Percentiles rank a stretch among this genome's conserved stretches.
phyloP scores from a whole-genome alignment of 768 basidiomycete genomes.

The Sistotremastrum suecicum region DNA sequence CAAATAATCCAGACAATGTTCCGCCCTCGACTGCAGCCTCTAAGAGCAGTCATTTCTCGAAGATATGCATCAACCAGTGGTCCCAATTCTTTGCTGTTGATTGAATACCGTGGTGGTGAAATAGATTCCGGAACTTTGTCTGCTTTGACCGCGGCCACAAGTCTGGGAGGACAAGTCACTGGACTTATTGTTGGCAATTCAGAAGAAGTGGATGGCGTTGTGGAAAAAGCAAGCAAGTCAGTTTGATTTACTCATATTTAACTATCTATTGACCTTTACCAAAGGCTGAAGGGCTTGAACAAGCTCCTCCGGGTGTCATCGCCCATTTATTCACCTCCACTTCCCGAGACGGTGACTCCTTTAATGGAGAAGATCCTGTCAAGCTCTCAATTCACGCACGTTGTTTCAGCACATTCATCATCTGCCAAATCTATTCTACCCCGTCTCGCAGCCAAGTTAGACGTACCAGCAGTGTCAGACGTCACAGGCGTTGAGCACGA shows the following conservation, averaged over 20 bases:
- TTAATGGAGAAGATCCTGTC: slow-evolving; percentile 66
- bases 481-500: slow-evolving; percentile 74
- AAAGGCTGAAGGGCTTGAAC: slow-evolving; percentile 54
- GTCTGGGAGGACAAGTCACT: slow-evolving; percentile 77
- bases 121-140: slow-evolving; percentile 79
- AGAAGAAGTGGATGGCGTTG: slow-evolving; percentile 47
- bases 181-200: slow-evolving; percentile 59
- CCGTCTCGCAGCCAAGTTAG: slow-evolving; percentile 79
- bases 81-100: slow-evolving; percentile 72
- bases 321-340: slow-evolving; percentile 46
- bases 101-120: slow-evolving; percentile 74
- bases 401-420: slow-evolving; percentile 86
- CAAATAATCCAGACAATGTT: no score
- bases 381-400: slow-evolving; percentile 65
- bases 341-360: slow-evolving; percentile 74
- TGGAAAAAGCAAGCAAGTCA: slow-evolving; percentile 75
- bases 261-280: slow-evolving; percentile 3
- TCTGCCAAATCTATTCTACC: slow-evolving; percentile 88
- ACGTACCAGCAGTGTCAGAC: slow-evolving; percentile 84
- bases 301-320: slow-evolving; percentile 58
- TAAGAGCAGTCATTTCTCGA: slow-evolving; percentile 13
- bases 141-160: slow-evolving; percentile 80
- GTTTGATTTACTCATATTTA: slow-evolving; percentile 9
- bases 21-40: no score
- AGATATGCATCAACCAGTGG: slow-evolving; percentile 45